These are phyloP conservation scores for Elsinoe batatas DNA, from an alignment of 2,329 filamentous ascomycete species.

Conservation along the genomic window DNA sequence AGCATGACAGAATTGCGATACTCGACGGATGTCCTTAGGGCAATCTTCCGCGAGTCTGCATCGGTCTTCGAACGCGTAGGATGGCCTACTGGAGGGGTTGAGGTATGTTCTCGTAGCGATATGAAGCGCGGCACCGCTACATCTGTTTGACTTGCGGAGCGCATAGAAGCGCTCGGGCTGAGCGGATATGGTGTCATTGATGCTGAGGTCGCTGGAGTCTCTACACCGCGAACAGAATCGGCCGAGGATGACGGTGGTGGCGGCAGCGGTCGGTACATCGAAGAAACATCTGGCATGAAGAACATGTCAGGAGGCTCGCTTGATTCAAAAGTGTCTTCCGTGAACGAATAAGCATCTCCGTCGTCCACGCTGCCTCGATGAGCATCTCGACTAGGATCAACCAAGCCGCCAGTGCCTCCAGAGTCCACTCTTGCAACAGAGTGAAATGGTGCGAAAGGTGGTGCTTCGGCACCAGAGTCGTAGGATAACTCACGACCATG, in stretches of 20 bases:
- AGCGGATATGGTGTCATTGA: constrained; percentile 14
- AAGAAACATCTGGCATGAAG: constrained; percentile 56
- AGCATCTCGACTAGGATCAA: constrained; percentile 54
- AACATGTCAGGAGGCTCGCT: constrained; percentile 78
- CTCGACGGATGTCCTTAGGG: constrained; percentile 30
- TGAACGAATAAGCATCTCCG: constrained; percentile 61
- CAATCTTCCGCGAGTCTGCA: constrained; percentile 54
- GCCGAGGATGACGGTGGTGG: constrained; percentile 50
- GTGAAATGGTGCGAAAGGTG: constrained; percentile 48
- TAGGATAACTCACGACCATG: constrained; percentile 32
- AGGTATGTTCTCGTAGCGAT: constrained; percentile 73
- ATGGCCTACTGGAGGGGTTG: constrained; percentile 65
- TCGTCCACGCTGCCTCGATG: constrained; percentile 83
- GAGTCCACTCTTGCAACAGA: constrained; percentile 69
- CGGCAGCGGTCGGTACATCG: constrained; percentile 51
- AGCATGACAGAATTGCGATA: constrained; percentile 35
- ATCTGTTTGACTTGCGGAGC: constrained; percentile 12
- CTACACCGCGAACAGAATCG: constrained; percentile 35
- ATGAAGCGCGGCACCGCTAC: constrained; percentile 58
- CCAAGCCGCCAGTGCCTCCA: constrained; percentile 78
- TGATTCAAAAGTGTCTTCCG: constrained; percentile 29
- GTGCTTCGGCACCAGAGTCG: constrained; percentile 37
- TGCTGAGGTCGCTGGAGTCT: constrained; percentile 11
- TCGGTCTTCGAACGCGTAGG: constrained; percentile 93
- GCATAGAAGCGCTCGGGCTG: constrained; percentile 11